Conservation (phyloP, 2,329 filamentous ascomycete species). For the Xylaria sp. region DNA sequence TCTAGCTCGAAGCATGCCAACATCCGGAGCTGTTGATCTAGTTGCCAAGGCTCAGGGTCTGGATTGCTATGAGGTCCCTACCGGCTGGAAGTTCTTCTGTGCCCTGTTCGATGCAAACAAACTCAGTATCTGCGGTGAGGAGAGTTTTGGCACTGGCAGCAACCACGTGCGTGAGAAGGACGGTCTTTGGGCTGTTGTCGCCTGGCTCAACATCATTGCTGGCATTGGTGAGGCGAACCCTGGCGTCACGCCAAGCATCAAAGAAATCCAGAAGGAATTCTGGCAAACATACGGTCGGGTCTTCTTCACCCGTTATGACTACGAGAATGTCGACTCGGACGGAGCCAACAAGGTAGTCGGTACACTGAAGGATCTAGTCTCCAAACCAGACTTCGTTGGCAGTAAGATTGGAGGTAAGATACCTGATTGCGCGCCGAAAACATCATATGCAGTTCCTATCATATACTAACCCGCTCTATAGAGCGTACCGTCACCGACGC, state of each 20-base stretch:
- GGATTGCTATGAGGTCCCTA: conserved; percentile 93
- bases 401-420: conserved; percentile 72
- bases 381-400: conserved; percentile 75
- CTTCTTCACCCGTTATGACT: conserved; percentile 99
- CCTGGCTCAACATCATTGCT: conserved; percentile 98
- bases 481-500: conserved; percentile 84
- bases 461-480: conserved; percentile 35
- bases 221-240: conserved; percentile 85
- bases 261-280: conserved; percentile 95
- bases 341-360: conserved; percentile 90
- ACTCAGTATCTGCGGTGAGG: conserved; percentile 97
- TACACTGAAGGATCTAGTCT: conserved; percentile 79
- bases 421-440: neutral
- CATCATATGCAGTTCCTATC: too few species aligned
- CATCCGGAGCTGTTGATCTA: conserved; percentile 91
- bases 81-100: conserved; percentile 99
- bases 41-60: conserved; percentile 95
- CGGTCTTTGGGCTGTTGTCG: conserved; percentile 94
- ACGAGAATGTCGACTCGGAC: conserved; percentile 91
- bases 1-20: conserved; percentile 96
- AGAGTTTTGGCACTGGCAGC: conserved; percentile 96
- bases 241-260: conserved; percentile 85
- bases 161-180: conserved; percentile 99
- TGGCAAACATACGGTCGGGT: conserved; percentile 96
- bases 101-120: conserved; percentile 93